Base-by-base conservation (phyloP, 2,329 filamentous ascomycete genomes). In the Alternaria consortialis region DNA sequence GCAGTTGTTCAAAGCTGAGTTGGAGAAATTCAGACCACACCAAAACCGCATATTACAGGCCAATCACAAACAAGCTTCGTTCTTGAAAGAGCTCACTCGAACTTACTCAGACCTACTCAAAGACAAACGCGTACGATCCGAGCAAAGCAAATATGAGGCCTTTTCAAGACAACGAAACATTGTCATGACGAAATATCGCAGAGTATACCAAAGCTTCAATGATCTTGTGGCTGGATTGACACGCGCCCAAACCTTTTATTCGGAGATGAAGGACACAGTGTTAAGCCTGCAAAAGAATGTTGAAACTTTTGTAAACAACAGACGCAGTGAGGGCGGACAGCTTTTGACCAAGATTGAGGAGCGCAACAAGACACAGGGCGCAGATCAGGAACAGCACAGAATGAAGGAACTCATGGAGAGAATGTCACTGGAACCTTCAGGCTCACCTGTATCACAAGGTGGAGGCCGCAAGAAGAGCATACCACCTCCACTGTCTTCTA, bases 1-100 rank as follows among this genome's bases (percentile, higher is more conserved):
- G 12, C 93, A 97, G 73, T 86, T 99, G 3, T 99, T 99, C 81
- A 91, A 97, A 76, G 89, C 93, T 15, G 95, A 99, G 79, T 85
- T 99, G n/a, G 94, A 98, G 80, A 99, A 99, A 78, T 99, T 97
- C 80, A 85, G 93, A 42, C 91, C 93, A 29, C 92, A 97, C 72
- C 95, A 98, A 76, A 97, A 91, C 71, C 89, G 95, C 34, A 86
- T 99, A 15, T 82, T 97, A 8, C 93, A 97, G 77, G 94, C 95
- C 13, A 96, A 93, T 64, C 95, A 99, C 80, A 99, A 97, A 80
- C 95, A 99, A 78, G 89, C 92, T 0, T 90, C 92, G 0, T 82
- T 99, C 55, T 93, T 99, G 88, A 98, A 98, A 79, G 95, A 99
- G 70, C 85, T 99, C 46, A 97, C 93, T 0, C 86, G 88, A 37